phyloP scores from a whole-genome alignment of 2,329 filamentous ascomycete genomes.

The Fusarium avenaceum region DNA sequence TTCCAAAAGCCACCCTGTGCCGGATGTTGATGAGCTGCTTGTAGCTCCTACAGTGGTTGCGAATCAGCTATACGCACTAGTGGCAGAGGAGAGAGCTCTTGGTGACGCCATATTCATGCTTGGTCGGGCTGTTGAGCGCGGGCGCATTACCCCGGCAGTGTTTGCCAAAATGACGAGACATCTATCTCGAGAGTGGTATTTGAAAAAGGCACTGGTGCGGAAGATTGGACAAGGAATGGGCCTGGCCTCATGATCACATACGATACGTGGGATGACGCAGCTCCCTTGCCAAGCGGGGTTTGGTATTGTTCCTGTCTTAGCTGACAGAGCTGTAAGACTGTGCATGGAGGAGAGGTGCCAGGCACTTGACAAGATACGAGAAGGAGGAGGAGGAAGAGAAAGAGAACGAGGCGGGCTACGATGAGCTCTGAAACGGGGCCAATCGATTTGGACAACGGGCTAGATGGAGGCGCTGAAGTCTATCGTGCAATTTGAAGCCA shows the following conservation, averaged over 20 bases:
- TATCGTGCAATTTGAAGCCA: conserved; percentile 18
- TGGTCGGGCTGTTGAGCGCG: conserved; percentile 79
- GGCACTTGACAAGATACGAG: conserved; percentile 17
- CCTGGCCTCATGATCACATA: conserved; percentile 57
- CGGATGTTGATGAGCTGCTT: conserved; percentile 88
- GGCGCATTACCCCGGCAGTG: conserved; percentile 76
- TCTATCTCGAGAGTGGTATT: conserved; percentile 82
- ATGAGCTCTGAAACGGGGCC: conserved; percentile 20
- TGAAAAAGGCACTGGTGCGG: conserved; percentile 83
- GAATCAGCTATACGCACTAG: conserved; percentile 89
- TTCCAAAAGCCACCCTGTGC: conserved; percentile 76
- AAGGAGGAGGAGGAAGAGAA: conserved; percentile 6
- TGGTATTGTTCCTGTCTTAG: conserved; percentile 40
- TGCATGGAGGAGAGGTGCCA: conserved; percentile 2
- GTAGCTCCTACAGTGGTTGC: conserved; percentile 95
- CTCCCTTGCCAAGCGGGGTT: conserved; percentile 20
- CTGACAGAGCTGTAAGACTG: conserved; percentile 15
- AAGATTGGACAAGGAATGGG: conserved; percentile 86
- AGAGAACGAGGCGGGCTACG: conserved; percentile 19
- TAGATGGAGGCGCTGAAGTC: conserved; percentile 27
- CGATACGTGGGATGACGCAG: conserved; percentile 9
- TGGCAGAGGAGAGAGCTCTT: conserved; percentile 88
- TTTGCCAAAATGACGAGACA: conserved; percentile 84
- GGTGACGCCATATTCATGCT: conserved; percentile 89
- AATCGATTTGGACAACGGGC: conserved; percentile 14